Conservation (phyloP, 306 rosid genomes). For the Vigna angularis region DNA sequence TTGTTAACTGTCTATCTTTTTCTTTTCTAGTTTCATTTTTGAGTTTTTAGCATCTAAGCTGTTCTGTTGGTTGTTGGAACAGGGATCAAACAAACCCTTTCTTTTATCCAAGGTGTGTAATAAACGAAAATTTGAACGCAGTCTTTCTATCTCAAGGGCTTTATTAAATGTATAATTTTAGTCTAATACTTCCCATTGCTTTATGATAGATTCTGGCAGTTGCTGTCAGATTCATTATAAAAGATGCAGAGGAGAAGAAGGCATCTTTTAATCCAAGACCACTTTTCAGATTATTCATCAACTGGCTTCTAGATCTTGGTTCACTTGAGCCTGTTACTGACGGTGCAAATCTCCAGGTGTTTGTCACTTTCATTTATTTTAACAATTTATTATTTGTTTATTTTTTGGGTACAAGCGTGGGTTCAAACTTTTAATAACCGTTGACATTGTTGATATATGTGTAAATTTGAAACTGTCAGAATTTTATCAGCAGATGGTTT, state of each 20-base stretch:
- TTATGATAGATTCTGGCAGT: conserved; percentile 77
- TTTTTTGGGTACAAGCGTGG: neutral
- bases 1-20: conserved; percentile 27
- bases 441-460: neutral
- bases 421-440: neutral
- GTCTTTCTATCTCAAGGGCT: neutral
- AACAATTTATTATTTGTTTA: neutral
- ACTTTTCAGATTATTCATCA: conserved; percentile 87
- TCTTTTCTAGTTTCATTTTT: neutral
- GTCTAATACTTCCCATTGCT: conserved; percentile 40
- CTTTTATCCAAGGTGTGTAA: conserved; percentile 81
- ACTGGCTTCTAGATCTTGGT: conserved; percentile 92
- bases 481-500: neutral
- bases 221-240: conserved; percentile 74
- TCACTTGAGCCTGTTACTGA: conserved; percentile 83
- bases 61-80: conserved; percentile 49
- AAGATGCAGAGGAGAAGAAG: conserved; percentile 94
- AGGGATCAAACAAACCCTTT: conserved; percentile 76
- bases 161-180: conserved; percentile 19
- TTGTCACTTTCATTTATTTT: conserved; percentile 34
- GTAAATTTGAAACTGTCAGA: neutral
- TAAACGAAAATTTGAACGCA: neutral
- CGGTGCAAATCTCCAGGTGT: conserved; percentile 94
- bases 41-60: conserved; percentile 23
- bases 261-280: conserved; percentile 85